phyloP scores from a whole-genome alignment of 2,329 filamentous ascomycete species.

The Dactylellina drechsleri region DNA sequence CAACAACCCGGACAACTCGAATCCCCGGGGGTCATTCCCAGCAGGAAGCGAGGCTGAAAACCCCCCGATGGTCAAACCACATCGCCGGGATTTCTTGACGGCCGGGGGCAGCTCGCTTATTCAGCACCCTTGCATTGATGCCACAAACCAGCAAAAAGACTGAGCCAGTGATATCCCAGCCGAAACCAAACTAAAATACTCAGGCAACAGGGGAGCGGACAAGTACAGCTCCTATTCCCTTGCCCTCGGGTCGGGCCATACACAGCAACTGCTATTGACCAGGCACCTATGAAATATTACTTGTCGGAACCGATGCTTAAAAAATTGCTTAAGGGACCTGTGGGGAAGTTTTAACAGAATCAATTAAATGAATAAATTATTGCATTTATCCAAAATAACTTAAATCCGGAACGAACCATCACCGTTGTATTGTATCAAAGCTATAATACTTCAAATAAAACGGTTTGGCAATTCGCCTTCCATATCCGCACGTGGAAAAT shows the following conservation, averaged over 20 bases:
- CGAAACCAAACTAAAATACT: constrained; percentile 54
- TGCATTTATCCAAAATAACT: constrained; percentile 3
- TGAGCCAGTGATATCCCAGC: constrained; percentile 51
- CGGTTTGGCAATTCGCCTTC: constrained; percentile 11
- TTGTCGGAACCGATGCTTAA: constrained; percentile 26
- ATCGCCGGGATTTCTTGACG: constrained; percentile 37
- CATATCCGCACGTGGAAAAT: constrained; percentile 43
- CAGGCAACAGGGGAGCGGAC: constrained; percentile 43
- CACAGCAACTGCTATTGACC: constrained; percentile 26
- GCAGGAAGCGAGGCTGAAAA: constrained; percentile 10
- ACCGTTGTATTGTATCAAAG: constrained; percentile 39
- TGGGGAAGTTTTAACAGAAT: constrained; percentile 15
- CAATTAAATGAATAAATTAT: constrained; percentile 20
- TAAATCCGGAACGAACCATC: constrained; percentile 33
- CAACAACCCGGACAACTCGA: background rate
- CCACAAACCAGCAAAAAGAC: constrained; percentile 54
- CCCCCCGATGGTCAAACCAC: constrained; percentile 42
- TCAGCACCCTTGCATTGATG: constrained; percentile 47
- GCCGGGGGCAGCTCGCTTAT: constrained; percentile 49
- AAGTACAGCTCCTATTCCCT: constrained; percentile 36
- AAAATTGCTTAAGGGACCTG: constrained; percentile 26
- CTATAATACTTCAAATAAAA: constrained; percentile 21
- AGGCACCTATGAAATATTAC: constrained; percentile 41
- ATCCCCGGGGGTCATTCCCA: constrained; percentile 13
- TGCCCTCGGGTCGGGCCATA: constrained; percentile 41